These are phyloP conservation scores for Phytophthora agathidicida DNA, from an alignment of 352 stramenopile genomes.

Conservation along the genomic window DNA sequence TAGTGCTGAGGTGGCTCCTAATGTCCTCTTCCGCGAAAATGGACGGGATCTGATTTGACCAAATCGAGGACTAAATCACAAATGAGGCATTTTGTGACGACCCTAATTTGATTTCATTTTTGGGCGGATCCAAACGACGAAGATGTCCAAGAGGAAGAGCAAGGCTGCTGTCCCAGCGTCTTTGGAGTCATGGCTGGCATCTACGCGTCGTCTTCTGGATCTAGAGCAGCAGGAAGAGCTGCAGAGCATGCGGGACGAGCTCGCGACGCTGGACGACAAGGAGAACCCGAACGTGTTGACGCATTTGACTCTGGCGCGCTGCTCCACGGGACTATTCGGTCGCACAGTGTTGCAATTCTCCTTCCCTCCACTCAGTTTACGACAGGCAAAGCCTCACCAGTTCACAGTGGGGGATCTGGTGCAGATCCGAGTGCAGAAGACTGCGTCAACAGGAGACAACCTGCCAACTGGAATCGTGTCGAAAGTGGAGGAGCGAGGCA, in stretches of 20 bases:
- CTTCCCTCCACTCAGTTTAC: conserved; percentile 46
- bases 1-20: conserved; percentile 8
- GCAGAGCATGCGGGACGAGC: conserved; percentile 51
- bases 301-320: conserved; percentile 45
- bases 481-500: conserved; percentile 58
- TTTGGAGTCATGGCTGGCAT: conserved; percentile 64
- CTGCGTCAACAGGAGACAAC: conserved; percentile 9
- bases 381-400: conserved; percentile 70
- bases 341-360: conserved; percentile 63
- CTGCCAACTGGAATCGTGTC: conserved; percentile 69
- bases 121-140: too few species aligned
- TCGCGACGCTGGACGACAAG: conserved; percentile 52
- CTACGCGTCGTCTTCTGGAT: conserved; percentile 51
- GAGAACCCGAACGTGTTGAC: conserved; percentile 77
- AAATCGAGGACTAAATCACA: not conserved
- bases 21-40: conserved; percentile 9
- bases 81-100: too few species aligned
- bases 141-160: conserved; percentile 29
- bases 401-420: conserved; percentile 89
- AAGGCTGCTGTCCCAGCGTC: conserved; percentile 15
- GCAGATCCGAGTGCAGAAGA: conserved; percentile 60
- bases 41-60: conserved; percentile 16
- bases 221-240: conserved; percentile 77
- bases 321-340: conserved; percentile 72
- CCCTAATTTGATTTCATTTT: too few species aligned